Conservation (phyloP, 1,139 yeast genomes). For the Taphrina deformans region DNA sequence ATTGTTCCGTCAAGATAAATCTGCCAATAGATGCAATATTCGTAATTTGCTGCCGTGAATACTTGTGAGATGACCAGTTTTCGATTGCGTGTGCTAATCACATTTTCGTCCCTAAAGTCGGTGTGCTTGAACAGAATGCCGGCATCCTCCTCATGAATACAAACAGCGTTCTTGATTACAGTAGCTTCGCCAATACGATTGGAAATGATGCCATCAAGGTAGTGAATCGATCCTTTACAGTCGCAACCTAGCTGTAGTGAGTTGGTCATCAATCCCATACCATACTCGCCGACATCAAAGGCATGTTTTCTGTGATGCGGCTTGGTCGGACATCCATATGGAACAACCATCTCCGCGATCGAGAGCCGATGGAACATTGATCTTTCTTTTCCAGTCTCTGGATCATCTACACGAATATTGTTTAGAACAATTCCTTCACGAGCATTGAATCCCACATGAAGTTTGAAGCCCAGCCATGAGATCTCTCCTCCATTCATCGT, state of each 20-base stretch:
- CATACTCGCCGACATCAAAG: conserved; percentile 81
- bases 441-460: conserved; percentile 80
- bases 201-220: conserved; percentile 71
- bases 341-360: conserved; percentile 79
- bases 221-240: conserved; percentile 80
- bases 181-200: conserved; percentile 66
- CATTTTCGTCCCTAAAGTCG: conserved; percentile 77
- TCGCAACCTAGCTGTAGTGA: conserved; percentile 77
- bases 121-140: conserved; percentile 78
- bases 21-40: conserved; percentile 78
- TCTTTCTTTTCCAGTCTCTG: conserved; percentile 57
- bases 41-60: conserved; percentile 83
- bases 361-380: conserved; percentile 77
- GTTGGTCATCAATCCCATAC: conserved; percentile 82
- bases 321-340: conserved; percentile 75
- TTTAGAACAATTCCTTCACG: conserved; percentile 81
- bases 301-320: conserved; percentile 86
- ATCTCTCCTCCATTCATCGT: conserved; percentile 66
- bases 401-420: conserved; percentile 71
- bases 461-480: conserved; percentile 72
- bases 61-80: conserved; percentile 73
- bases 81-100: conserved; percentile 72
- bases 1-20: conserved; percentile 82
- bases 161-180: conserved; percentile 71
- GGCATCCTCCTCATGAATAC: conserved; percentile 83